Evolutionary conservation across 108 stramenopile genomes (phyloP), one percentile per base, ranked within the genome.

Genomic region (Nitzschia palea): DNA sequence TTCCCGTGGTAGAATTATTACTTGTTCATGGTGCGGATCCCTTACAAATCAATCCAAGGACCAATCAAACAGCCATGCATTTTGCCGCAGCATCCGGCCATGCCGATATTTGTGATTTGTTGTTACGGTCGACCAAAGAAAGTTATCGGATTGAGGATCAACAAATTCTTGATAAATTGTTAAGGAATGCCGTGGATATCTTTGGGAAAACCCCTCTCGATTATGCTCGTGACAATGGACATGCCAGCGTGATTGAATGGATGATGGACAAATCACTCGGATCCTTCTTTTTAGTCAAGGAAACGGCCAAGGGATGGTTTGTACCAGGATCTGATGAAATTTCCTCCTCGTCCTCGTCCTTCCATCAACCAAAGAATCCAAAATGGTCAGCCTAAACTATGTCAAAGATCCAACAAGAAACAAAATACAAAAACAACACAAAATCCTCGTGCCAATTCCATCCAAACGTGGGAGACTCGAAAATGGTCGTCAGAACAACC

Each of bases 1-100:
- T 71, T 14, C 56, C 70, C 18, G 47, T 77, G 44, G 60, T 37
- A n/a, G 62, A 77, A 33, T 62, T 77, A n/a, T 63, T 77, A 29
- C 10, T 71, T 17, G 8, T 27, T 1, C 44, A 70, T 47, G 59
- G 44, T 31, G 76, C 70, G 8, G 76, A 77, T 34, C 33, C 36
- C 5, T 37, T 35, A 12, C 15, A 8, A 8, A 18, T 4, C 18
- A 18, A 48, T 48, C 37, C 37, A 12, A 40, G 12, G 12, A 34
- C 75, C 68, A 28, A 47, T 45, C 29, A 47, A 27, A 63, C 25
- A 3, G 62, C 45, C 29, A 9, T 47, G 62, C 62, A 63, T 47
- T 63, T 43, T 43, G 62, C 62, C 4, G 43, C 44, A 5, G 62
- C 44, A 6, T 43, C 44, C 6, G 62, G 62, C 4, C 27, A 44